Base-by-base conservation (phyloP, 805 yeast genomes). In the Spathaspora hagerdaliae region DNA sequence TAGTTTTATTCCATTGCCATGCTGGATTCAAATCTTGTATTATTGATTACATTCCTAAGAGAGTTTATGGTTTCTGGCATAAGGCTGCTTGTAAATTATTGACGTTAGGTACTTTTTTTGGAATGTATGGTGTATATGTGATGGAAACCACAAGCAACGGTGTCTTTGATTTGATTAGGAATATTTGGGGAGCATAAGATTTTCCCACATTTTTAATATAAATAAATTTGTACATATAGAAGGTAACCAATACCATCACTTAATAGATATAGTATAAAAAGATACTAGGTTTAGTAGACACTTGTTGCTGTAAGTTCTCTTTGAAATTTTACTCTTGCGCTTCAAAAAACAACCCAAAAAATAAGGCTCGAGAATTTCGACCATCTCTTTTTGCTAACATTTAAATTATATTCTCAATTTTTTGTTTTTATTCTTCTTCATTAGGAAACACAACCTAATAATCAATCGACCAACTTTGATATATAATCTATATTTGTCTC, bases 1-100 rank as follows among this genome's bases (percentile, higher is more conserved):
- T 83, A 32, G 65, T 89, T 42, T 67, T 92, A 56, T 77, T 83
- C 48, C 98, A 94, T 70, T 76, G 85, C 46, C 88, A 85, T 65
- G 79, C 85, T 55, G 99, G 98, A 10, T 80, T 94, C 69, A 85
- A 85, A 65, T 75, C 95, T 39, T 92, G 97, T 74, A 90, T 94
- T 59, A 83, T 83, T 48, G 99, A 92, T 68, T 94, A 92, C 70
- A 84, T 92, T 45, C 97, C 97, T 36, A 68, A 73, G 61, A 79
- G 99, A 64, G 87, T 83, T 24, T 94, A 84, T 66, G 96, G 96
- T 33, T 64, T 73, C 36, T 80, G 87, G 77, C 85, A 88, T 69
- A 75, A 75, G 50, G 69, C 77, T 34, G 91, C 96, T 46, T 69
- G 81, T 73, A 76, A 75, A 51, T 62, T 89, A 46, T 77, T 94